Conservation (phyloP, 73 alveolate species). For the Blepharisma stoltei region DNA sequence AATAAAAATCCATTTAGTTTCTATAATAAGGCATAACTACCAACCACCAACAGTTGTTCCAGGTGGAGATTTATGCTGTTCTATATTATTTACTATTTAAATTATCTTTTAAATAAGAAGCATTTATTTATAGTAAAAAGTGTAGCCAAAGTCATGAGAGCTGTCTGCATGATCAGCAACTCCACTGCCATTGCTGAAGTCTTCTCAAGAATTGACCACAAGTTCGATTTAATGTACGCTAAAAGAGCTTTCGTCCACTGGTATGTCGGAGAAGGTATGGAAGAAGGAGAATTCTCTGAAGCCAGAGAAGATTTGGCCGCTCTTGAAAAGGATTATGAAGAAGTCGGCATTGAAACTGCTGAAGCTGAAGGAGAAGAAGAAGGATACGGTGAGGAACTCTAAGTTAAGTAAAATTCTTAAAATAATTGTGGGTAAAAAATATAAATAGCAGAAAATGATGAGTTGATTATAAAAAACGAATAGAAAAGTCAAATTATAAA, state of each 20-base stretch:
- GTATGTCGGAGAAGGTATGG: constrained; percentile 89
- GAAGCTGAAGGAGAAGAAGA: constrained; percentile 75
- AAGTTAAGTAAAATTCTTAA: no score
- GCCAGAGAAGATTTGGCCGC: constrained; percentile 98
- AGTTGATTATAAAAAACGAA: no score
- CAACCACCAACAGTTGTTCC: constrained; percentile 58
- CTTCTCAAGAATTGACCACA: constrained; percentile 37
- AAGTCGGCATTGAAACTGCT: constrained; percentile 88
- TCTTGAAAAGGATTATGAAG: constrained; percentile 93
- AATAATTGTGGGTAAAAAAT: no score
- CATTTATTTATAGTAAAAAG: no score
- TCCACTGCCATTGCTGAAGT: constrained; percentile 55
- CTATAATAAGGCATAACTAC: no score
- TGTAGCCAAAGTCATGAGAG: constrained; percentile 46
- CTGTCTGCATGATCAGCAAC: constrained; percentile 50
- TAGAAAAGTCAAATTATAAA: no score
- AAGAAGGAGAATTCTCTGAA: constrained; percentile 86
- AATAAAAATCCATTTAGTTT: no score
- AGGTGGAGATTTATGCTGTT: constrained; percentile 63
- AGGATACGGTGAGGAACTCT: no score
- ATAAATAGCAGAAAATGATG: no score
- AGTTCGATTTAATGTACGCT: constrained; percentile 48
- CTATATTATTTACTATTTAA: no score
- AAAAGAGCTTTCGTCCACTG: constrained; percentile 93
- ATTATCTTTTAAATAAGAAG: no score